A percentile compares a stretch with the other conserved stretches of the same genome.
These are phyloP conservation scores for Taxillus chinensis DNA, from an alignment of 164 flowering plant species.

Conservation along the genomic window DNA sequence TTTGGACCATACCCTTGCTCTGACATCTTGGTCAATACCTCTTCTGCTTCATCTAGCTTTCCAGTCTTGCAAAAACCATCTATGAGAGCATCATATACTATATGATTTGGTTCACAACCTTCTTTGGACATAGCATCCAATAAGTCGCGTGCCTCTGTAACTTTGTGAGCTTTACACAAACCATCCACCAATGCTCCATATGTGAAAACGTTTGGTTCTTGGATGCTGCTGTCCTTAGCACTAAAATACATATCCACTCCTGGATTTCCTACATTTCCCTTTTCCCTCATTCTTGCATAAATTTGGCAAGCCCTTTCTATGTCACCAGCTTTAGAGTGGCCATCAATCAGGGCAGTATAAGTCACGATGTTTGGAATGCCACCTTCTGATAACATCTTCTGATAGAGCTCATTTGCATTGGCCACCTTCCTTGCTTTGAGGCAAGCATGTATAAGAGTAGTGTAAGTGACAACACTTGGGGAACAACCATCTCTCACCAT, in stretches of 20 bases:
- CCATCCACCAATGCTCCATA: slow-evolving; percentile 94
- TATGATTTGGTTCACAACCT: slow-evolving; percentile 71
- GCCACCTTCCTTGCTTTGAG: slow-evolving; percentile 60
- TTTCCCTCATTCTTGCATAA: slow-evolving; percentile 55
- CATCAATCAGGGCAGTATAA: slow-evolving; percentile 79
- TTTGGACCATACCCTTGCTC: slow-evolving; percentile 57
- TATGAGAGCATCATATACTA: slow-evolving; percentile 85
- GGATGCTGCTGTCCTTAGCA: slow-evolving; percentile 15
- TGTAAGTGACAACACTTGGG: slow-evolving; percentile 88
- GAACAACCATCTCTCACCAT: slow-evolving; percentile 66
- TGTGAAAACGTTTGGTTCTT: slow-evolving; percentile 68
- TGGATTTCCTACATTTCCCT: slow-evolving; percentile 24
- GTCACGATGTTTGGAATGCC: slow-evolving; percentile 71
- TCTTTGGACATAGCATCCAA: slow-evolving; percentile 50
- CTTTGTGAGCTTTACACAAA: slow-evolving; percentile 74
- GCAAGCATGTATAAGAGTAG: slow-evolving; percentile 83
- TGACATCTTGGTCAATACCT: slow-evolving; percentile 60
- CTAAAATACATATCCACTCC: slow-evolving; percentile 58
- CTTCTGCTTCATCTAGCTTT: slow-evolving; percentile 78
- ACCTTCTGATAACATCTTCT: slow-evolving; percentile 61
- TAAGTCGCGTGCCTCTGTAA: slow-evolving; percentile 61
- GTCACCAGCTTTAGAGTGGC: slow-evolving; percentile 75
- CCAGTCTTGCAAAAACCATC: slow-evolving; percentile 94
- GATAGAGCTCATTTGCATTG: slow-evolving; percentile 59
- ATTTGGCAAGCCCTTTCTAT: slow-evolving; percentile 65